A percentile compares a stretch with the other conserved stretches of the same genome.
These are phyloP conservation scores for Phaeodactylum tricornutum DNA, from an alignment of 108 stramenopile genomes.

Conservation along the genomic window DNA sequence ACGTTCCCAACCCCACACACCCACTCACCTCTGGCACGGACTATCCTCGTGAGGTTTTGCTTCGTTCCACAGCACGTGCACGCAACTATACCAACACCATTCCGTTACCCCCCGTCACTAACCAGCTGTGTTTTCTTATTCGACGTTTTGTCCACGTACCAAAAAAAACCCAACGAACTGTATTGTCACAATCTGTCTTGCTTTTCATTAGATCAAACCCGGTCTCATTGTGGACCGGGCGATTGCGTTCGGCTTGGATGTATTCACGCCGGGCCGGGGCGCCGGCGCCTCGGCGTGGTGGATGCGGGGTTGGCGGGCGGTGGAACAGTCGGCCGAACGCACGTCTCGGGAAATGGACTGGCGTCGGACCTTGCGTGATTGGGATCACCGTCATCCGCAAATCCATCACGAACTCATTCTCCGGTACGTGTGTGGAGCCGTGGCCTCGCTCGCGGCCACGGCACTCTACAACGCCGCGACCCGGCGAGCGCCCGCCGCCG, in stretches of 20 bases:
- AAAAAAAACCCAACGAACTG: neutral
- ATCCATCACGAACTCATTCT: conserved; percentile 80
- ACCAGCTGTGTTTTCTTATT: neutral
- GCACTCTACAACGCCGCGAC: too few relatives aligned
- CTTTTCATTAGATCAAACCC: conserved; percentile 42
- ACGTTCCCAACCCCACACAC: neutral
- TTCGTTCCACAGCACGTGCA: neutral
- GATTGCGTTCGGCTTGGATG: conserved; percentile 47
- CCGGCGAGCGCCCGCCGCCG: too few relatives aligned
- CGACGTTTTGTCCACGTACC: too few relatives aligned
- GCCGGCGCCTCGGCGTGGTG: conserved; percentile 59
- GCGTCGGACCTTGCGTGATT: conserved; percentile 47
- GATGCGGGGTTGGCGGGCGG: conserved; percentile 18
- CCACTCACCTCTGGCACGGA: neutral
- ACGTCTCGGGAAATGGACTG: conserved; percentile 62
- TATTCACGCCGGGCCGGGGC: conserved; percentile 62
- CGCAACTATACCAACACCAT: too few relatives aligned
- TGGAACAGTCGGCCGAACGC: conserved; percentile 35
- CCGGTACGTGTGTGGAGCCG: conserved; percentile 44
- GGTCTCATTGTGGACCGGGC: conserved; percentile 58
- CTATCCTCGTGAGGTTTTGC: neutral
- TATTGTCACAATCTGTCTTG: neutral
- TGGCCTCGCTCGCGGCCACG: conserved; percentile 53
- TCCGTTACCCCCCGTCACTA: neutral
- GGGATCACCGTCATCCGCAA: conserved; percentile 70